Evolutionary conservation across 2,329 filamentous ascomycete genomes (phyloP).

Genomic region (Exophiala xenobiotica): DNA sequence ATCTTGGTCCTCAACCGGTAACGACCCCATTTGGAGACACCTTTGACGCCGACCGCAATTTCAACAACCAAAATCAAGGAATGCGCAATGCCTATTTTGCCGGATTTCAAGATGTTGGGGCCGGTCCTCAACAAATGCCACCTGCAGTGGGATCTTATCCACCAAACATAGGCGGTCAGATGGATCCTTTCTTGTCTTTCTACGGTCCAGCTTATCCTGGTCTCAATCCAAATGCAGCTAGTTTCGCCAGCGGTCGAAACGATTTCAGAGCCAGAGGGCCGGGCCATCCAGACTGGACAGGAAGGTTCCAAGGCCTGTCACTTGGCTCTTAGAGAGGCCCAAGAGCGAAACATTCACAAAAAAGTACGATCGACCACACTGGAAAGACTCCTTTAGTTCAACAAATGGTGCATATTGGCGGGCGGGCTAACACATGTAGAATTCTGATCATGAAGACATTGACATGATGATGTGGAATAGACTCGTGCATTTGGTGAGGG

Average conservation of each 20-base stretch:
- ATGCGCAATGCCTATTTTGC: constrained; percentile 21
- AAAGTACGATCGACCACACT: constrained; percentile 4
- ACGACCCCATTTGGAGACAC: constrained; percentile 26
- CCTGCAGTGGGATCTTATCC: constrained; percentile 34
- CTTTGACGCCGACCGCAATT: constrained; percentile 25
- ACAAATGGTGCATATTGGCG: background rate
- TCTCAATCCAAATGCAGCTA: constrained; percentile 25
- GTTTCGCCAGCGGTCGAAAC: constrained; percentile 28
- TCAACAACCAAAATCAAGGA: constrained; percentile 20
- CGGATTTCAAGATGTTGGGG: constrained; percentile 24
- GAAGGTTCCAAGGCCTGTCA: constrained; percentile 62
- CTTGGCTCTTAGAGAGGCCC: constrained; percentile 56
- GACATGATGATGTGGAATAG: constrained; percentile 2
- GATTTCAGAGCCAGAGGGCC: constrained; percentile 25
- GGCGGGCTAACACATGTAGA: background rate
- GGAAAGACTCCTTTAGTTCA: constrained; percentile 8
- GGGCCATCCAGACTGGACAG: constrained; percentile 38
- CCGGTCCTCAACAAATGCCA: constrained; percentile 33
- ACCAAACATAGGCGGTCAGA: constrained; percentile 30
- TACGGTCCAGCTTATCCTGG: constrained; percentile 33
- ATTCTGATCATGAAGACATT: constrained; percentile 4
- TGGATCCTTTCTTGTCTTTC: constrained; percentile 30
- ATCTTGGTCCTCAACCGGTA: constrained; percentile 16
- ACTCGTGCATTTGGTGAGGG: background rate
- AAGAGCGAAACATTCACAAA: constrained; percentile 3